Evolutionary conservation across 2,329 filamentous ascomycete genomes (phyloP).

Genomic region (Talaromyces sp.): DNA sequence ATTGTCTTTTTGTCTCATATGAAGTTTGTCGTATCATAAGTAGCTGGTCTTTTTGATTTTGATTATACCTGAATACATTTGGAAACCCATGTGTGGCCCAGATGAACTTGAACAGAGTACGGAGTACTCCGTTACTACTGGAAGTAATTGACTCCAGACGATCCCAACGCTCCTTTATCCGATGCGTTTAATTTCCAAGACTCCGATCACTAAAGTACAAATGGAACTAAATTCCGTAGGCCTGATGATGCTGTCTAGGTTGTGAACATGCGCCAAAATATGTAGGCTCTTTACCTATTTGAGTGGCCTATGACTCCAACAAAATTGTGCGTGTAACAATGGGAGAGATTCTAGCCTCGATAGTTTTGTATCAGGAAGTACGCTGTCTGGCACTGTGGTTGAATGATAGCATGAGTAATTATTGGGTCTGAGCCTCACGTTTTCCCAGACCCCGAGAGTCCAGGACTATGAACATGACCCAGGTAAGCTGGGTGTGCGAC

Average conservation of each 20-base stretch:
- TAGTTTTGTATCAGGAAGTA: not conserved
- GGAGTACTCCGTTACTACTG: too few species aligned
- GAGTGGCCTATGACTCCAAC: not conserved
- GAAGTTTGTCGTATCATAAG: too few species aligned
- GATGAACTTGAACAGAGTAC: too few species aligned
- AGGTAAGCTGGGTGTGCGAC: not conserved
- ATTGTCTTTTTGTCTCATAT: not conserved
- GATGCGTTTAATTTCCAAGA: not conserved
- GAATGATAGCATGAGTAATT: not conserved
- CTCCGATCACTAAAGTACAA: too few species aligned
- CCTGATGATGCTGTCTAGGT: not conserved
- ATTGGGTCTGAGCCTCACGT: not conserved
- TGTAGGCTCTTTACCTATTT: not conserved
- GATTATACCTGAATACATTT: too few species aligned
- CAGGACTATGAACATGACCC: not conserved
- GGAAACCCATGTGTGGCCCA: too few species aligned
- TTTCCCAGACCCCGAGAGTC: not conserved
- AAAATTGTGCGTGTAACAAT: not conserved
- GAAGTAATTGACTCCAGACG: too few species aligned
- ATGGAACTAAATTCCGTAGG: not conserved
- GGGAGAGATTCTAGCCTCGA: not conserved
- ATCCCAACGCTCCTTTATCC: too few species aligned
- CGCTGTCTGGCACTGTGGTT: not conserved
- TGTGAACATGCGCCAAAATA: not conserved
- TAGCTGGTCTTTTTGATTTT: too few species aligned